Evolutionary conservation across 208 protist genomes (phyloP), one percentile per base, ranked within the genome.

Genomic region (Trypanosoma avium): DNA sequence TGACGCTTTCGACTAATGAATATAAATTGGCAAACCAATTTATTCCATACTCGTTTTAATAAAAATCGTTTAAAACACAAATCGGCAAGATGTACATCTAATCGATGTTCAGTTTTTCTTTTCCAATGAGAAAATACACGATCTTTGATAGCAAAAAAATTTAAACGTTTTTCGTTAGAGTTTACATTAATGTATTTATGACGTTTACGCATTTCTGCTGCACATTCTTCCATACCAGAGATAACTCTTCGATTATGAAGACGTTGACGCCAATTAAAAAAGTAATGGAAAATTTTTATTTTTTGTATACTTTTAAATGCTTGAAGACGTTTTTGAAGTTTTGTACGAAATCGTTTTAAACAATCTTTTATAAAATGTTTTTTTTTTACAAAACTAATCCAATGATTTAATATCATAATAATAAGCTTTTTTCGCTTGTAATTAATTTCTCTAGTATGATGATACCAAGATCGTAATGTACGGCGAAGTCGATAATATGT

Each of bases 401-500:
- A 75, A 21, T 67, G 75, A 24, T 24, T 19, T 55, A 82, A 80
- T 9, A 54, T 73, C 12, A 29, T 47, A 42, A 21, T 27, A 46
- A 75, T 52, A 21, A 75, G 21, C 26, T 22, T 7, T 21, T 26
- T 21, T 13, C 53, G 58, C 13, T 38, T 49, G 19, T 36, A 55
- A 0, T 15, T 22, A 9, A 22, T 27, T 0, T 26, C 47, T 0
- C 30, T 38, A 3, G 61, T 43, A 46, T 57, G 61, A 21, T 35
- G 17, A n/a, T 52, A 17, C 55, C 85, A 90, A 7, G 40, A 30
- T 19, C 67, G 72, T 49, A 94, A 47, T 12, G 72, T 46, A 50
- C 77, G 75, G 0, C 87, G 73, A 48, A 79, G 77, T 12, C 71
- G 12, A 62, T 88, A 88, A 70, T 88, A 93, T 30, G 56, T 17